A percentile compares a stretch with the other conserved stretches of the same genome.
Conservation (phyloP, 2,329 filamentous ascomycete species). For the Diaporthe velutina region DNA sequence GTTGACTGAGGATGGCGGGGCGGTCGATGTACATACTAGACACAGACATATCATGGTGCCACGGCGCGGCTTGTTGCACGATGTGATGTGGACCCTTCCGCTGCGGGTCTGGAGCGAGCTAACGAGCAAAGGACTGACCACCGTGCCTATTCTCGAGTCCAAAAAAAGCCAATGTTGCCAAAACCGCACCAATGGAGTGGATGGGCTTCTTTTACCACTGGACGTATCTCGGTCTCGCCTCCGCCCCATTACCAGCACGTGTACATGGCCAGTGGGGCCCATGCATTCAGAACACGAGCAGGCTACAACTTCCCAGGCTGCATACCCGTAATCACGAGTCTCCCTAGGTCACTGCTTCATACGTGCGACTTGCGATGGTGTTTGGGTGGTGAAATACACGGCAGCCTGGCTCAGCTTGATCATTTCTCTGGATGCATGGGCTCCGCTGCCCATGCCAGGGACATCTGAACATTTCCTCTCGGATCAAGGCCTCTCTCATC, state of each 20-base stretch:
- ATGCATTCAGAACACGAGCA: background rate
- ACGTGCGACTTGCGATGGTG: background rate
- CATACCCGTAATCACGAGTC: background rate
- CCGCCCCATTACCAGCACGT: background rate
- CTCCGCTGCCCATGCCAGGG: too few relatives aligned
- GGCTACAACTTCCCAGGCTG: background rate
- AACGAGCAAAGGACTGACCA: background rate
- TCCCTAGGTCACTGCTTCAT: background rate
- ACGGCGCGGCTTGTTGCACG: background rate
- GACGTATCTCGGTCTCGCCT: background rate
- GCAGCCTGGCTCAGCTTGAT: background rate
- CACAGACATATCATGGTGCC: background rate
- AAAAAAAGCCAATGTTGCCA: background rate
- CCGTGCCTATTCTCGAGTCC: background rate
- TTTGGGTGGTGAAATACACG: background rate
- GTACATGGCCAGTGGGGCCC: slow-evolving; percentile 1
- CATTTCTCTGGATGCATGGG: too few relatives aligned
- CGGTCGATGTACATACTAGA: background rate
- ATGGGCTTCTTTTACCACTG: background rate
- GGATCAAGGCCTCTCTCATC: too few relatives aligned
- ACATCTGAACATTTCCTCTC: too few relatives aligned
- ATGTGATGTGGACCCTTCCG: background rate
- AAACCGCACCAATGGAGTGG: background rate
- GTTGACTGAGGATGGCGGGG: background rate
- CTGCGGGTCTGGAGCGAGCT: background rate